phyloP scores from a whole-genome alignment of 2,329 filamentous ascomycete genomes.

The Cladophialophora immunda region DNA sequence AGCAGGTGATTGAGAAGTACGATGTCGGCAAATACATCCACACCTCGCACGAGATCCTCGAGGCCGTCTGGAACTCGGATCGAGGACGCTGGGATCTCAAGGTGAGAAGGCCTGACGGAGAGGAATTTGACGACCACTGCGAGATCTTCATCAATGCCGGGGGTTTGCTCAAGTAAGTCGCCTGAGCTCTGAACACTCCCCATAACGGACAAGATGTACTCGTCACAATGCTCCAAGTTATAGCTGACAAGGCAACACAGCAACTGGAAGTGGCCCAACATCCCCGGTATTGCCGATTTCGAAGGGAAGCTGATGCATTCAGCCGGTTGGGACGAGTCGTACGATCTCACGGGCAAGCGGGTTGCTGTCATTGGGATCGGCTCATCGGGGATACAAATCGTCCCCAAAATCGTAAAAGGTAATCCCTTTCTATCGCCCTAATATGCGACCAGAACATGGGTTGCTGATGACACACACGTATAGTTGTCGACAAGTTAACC shows the following conservation, averaged over 20 bases:
- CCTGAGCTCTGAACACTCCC: conserved; percentile 42
- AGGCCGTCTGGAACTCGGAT: conserved; percentile 63
- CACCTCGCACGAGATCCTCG: conserved; percentile 64
- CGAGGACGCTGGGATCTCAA: conserved; percentile 39
- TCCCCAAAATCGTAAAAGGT: conserved; percentile 45
- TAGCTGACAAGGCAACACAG: conserved; percentile 48
- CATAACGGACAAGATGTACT: background rate
- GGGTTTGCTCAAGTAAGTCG: conserved; percentile 56
- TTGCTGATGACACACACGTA: conserved; percentile 4
- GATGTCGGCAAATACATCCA: conserved; percentile 63
- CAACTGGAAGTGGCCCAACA: conserved; percentile 45
- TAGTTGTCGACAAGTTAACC: conserved; percentile 43
- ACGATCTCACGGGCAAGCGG: conserved; percentile 40
- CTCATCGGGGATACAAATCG: conserved; percentile 40
- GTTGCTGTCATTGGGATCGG: conserved; percentile 42
- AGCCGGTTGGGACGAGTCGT: conserved; percentile 43
- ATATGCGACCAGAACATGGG: conserved; percentile 42
- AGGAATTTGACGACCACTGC: conserved; percentile 11
- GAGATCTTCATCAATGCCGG: conserved; percentile 42
- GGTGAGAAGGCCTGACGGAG: conserved; percentile 29
- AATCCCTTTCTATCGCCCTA: conserved; percentile 28
- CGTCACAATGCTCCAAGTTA: background rate
- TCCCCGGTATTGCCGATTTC: conserved; percentile 47
- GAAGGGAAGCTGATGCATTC: conserved; percentile 47
- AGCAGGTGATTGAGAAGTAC: conserved; percentile 28